Evolutionary conservation across 805 yeast genomes (phyloP).

Genomic region (Pichia heedii): DNA sequence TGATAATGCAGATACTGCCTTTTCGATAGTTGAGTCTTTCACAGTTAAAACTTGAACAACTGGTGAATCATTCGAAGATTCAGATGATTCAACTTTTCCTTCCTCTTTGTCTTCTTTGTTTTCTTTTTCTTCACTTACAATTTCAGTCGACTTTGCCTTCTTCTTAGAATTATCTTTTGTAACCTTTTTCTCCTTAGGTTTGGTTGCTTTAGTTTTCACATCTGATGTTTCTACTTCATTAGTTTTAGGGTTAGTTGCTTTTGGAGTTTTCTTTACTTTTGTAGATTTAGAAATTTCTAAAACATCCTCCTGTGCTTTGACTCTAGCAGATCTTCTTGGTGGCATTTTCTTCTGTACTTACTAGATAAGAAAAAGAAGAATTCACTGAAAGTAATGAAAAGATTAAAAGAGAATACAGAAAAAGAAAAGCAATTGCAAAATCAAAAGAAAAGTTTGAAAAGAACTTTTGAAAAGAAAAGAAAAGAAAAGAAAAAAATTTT

Average conservation of each 20-base stretch:
- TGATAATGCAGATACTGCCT: constrained; percentile 57
- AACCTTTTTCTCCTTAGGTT: not conserved
- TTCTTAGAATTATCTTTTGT: not conserved
- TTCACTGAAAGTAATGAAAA: too few relatives aligned
- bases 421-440: not conserved
- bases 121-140: not conserved
- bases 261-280: not conserved
- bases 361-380: not conserved
- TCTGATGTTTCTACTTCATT: not conserved
- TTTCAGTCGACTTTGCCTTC: not conserved
- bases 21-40: constrained; percentile 25
- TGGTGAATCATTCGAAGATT: not conserved
- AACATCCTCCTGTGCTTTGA: not conserved
- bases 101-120: not conserved
- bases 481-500: not conserved
- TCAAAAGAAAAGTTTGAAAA: not conserved
- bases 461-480: not conserved
- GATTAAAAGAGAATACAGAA: too few relatives aligned
- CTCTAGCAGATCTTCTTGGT: not conserved
- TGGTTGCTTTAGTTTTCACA: not conserved
- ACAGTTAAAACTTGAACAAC: constrained; percentile 14
- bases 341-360: not conserved
- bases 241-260: not conserved
- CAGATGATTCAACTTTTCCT: not conserved
- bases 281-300: not conserved